Conservation (phyloP, 257 asterid genomes). For the Galeopsis tetrahit region DNA sequence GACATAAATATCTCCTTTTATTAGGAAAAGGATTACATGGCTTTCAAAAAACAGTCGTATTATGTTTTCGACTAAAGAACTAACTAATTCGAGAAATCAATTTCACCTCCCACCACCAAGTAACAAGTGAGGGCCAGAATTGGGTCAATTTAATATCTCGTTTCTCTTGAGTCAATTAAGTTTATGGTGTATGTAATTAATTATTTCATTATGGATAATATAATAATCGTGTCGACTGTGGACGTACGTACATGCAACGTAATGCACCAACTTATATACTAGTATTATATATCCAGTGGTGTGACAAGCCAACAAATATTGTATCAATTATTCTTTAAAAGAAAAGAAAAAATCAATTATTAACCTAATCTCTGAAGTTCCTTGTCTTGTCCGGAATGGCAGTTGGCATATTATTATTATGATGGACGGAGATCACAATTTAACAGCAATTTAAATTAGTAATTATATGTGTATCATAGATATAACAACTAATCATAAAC, state of each 20-base stretch:
- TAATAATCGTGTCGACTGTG: neutral
- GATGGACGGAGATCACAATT: neutral
- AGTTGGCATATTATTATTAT: slow-evolving; percentile 14
- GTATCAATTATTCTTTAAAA: neutral
- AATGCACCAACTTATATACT: neutral
- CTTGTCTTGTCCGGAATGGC: slow-evolving; percentile 11
- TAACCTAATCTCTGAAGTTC: slow-evolving; percentile 20
- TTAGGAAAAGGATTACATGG: no score
- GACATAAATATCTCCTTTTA: no score
- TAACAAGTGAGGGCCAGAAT: no score
- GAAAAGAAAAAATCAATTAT: slow-evolving; percentile 10
- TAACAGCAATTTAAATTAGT: neutral
- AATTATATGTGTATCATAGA: neutral
- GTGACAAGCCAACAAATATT: slow-evolving; percentile 14
- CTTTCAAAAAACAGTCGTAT: no score
- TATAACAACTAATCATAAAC: neutral
- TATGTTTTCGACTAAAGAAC: no score
- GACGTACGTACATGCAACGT: slow-evolving; percentile 25
- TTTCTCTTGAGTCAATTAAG: neutral
- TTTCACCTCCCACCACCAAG: no score
- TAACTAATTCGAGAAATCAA: no score
- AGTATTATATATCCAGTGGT: neutral
- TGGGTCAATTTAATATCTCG: no score
- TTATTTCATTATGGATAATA: neutral
- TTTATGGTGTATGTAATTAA: neutral